Evolutionary conservation across 129 eudicot genomes (phyloP), one percentile per base, ranked within the genome.

Genomic region (Flaveria brownii): DNA sequence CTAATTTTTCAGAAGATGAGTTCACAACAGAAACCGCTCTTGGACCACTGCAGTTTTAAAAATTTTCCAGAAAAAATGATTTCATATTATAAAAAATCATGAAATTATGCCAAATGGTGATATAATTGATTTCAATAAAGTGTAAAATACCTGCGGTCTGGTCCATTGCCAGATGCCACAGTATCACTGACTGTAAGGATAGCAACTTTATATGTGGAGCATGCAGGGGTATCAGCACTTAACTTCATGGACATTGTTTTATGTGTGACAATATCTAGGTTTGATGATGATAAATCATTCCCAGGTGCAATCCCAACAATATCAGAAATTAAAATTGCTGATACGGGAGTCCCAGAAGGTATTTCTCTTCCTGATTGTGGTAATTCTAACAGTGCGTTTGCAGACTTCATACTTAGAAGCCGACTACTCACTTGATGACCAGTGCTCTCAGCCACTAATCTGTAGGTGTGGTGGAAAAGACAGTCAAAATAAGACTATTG

Each of bases 361-460:
- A 93, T 20, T 65, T 82, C 80, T 66, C 77, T 78, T 71, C 88
- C 88, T 52, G 89, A 78, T 17, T 87, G 79, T 62, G 92, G 91
- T 39, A 93, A 80, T 84, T 88, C 96, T 72, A 93, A 70, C 72
- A 93, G 81, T 26, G 98, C 96, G 80, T 93, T 93, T 70, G 98
- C 98, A 17, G 91, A 88, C 84, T 88, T 93, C 98, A 93, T 93
- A 86, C 96, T 90, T 79, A 93, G 76, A 41, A 93, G 97, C 22
- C 97, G 88, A 61, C 98, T 93, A 60, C 98, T 93, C 82, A 84
- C 76, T 85, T 93, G 98, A 62, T 81, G 88, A 51, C 98, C 98
- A 65, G 98, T 93, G 79, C 96, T 88, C 92, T 93, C 97, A 36
- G 98, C 98, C 75, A 90, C 96, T 81, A 93, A 90, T 74, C 98